Evolutionary conservation across 2,329 filamentous ascomycete genomes (phyloP).

Genomic region (Nemania sp.): DNA sequence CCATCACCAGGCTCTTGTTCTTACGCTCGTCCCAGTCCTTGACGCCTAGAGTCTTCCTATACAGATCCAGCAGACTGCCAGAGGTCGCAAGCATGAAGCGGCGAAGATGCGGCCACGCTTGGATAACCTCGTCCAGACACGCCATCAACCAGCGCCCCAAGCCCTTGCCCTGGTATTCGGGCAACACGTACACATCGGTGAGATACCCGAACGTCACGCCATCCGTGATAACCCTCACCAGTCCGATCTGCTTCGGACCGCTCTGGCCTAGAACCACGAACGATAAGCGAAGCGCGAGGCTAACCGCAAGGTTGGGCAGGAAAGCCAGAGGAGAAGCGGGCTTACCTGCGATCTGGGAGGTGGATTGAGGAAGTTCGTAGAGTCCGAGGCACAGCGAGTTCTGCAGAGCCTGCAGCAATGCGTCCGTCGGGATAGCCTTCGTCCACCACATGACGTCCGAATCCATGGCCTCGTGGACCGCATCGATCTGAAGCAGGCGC

Average conservation of each 20-base stretch:
- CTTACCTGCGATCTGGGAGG: slow-evolving; percentile 42
- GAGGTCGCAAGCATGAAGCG: slow-evolving; percentile 60
- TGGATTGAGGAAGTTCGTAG: slow-evolving; percentile 48
- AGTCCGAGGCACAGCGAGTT: slow-evolving; percentile 65
- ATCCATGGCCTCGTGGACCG: slow-evolving; percentile 59
- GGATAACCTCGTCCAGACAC: slow-evolving; percentile 53
- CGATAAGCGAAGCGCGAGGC: slow-evolving; percentile 5
- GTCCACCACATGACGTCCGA: slow-evolving; percentile 67
- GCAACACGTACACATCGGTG: slow-evolving; percentile 60
- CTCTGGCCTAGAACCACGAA: slow-evolving; percentile 28
- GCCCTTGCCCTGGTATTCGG: slow-evolving; percentile 54
- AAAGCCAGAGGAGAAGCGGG: neutral
- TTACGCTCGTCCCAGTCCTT: slow-evolving; percentile 51
- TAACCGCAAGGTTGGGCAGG: neutral
- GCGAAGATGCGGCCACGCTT: slow-evolving; percentile 57
- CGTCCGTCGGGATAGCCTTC: slow-evolving; percentile 51
- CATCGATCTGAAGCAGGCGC: slow-evolving; percentile 56
- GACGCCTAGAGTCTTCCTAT: slow-evolving; percentile 53
- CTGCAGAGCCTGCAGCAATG: slow-evolving; percentile 56
- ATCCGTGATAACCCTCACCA: slow-evolving; percentile 71
- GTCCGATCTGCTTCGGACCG: slow-evolving; percentile 50
- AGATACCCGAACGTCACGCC: slow-evolving; percentile 70
- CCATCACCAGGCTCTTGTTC: slow-evolving; percentile 44
- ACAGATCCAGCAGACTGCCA: slow-evolving; percentile 46
- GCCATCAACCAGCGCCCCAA: slow-evolving; percentile 59